Percentiles rank a stretch among this genome's conserved stretches.
Conservation (phyloP, 371 early-diverging fungal species). For the Mortierella sp. region DNA sequence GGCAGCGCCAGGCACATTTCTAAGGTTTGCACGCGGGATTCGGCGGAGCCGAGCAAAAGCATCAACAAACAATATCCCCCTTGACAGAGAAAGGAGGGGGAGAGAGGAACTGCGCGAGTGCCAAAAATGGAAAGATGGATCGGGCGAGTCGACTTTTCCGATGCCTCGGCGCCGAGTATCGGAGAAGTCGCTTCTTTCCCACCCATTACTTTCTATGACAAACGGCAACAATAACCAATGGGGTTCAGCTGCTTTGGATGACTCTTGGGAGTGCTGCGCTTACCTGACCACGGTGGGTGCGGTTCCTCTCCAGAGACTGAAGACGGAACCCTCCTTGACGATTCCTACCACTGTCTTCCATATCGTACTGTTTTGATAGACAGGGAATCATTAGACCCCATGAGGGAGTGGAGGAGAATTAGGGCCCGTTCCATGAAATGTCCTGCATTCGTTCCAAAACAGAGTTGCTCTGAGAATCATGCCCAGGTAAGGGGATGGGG, state of each 20-base stretch:
- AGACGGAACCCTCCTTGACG: conserved; percentile 69
- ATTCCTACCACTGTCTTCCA: conserved; percentile 66
- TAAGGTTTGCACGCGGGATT: conserved; percentile 15
- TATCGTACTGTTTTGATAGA: conserved; percentile 57
- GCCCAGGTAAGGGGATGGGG: background rate
- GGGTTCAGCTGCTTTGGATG: no score
- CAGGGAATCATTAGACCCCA: background rate
- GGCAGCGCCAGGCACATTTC: conserved; percentile 90
- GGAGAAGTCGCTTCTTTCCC: background rate
- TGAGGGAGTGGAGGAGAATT: background rate
- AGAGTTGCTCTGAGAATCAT: no score
- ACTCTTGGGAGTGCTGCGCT: no score
- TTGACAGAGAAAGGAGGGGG: background rate
- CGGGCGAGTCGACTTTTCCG: no score
- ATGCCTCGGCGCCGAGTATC: no score
- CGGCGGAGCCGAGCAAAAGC: background rate
- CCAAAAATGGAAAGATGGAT: no score
- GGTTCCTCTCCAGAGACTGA: conserved; percentile 94
- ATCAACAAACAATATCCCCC: no score
- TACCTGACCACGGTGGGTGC: conserved; percentile 84
- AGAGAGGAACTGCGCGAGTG: no score
- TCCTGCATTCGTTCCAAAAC: conserved; percentile 45
- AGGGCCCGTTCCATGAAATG: conserved; percentile 14
- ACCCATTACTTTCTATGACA: no score
- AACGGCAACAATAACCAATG: no score